phyloP scores from a whole-genome alignment of 345 rosid species.

The Lepidium aucheri region DNA sequence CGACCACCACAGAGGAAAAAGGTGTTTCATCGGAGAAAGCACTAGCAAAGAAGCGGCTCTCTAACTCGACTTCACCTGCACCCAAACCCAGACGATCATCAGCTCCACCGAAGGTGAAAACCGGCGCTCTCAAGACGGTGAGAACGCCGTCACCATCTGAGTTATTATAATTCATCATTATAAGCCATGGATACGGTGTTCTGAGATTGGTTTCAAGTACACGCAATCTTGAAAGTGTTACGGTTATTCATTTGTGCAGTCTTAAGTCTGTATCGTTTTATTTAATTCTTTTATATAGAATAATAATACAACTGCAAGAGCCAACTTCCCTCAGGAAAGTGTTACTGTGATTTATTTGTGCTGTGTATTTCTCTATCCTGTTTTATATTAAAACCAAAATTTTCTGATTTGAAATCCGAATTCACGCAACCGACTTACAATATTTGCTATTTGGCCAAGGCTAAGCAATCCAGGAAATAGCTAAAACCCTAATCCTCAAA shows the following conservation, averaged over 20 bases:
- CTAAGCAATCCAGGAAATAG: not conserved
- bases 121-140: conserved; percentile 27
- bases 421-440: not conserved
- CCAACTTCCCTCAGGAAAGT: not conserved
- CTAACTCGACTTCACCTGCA: conserved; percentile 66
- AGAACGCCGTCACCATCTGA: conserved; percentile 25
- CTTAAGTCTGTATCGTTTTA: not conserved
- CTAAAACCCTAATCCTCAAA: conserved; percentile 15
- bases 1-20: conserved; percentile 32
- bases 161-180: not conserved
- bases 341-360: conserved; percentile 11
- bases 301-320: no score
- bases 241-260: conserved; percentile 15
- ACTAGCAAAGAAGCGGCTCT: conserved; percentile 60
- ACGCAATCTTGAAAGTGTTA: not conserved
- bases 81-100: conserved; percentile 67
- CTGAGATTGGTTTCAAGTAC: conserved; percentile 12
- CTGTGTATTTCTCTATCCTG: not conserved
- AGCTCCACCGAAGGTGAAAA: conserved; percentile 61
- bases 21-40: conserved; percentile 42
- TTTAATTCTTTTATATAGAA: not conserved
- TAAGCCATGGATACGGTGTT: conserved; percentile 6
- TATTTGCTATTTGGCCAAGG: not conserved
- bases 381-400: not conserved
- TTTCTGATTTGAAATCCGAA: not conserved